Conservation (phyloP, 306 rosid genomes). For the Cicer chorassanicum region DNA sequence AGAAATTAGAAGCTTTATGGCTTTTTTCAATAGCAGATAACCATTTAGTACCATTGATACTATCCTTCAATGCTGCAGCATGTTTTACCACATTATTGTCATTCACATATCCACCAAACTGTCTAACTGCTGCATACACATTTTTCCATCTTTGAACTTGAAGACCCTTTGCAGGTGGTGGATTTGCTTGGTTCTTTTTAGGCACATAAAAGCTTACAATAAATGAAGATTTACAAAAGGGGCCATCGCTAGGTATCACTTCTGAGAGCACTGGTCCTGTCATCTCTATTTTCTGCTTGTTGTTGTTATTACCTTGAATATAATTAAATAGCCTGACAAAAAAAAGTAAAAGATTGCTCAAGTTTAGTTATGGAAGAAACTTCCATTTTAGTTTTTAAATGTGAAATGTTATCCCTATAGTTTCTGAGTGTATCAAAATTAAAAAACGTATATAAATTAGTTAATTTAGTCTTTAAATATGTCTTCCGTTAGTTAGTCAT, state of each 20-base stretch:
- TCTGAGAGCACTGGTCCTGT: constrained; percentile 75
- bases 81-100: constrained; percentile 60
- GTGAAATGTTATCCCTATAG: no score
- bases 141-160: constrained; percentile 67
- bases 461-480: no score
- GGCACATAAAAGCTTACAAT: constrained; percentile 83
- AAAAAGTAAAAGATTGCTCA: background rate
- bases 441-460: no score
- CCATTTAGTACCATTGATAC: constrained; percentile 71
- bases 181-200: constrained; percentile 72
- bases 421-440: no score
- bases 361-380: no score
- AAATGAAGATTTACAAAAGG: constrained; percentile 72
- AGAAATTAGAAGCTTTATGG: constrained; percentile 54
- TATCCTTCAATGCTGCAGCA: constrained; percentile 70
- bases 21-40: constrained; percentile 59
- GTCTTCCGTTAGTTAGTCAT: no score
- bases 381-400: no score
- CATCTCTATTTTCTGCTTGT: constrained; percentile 74
- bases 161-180: constrained; percentile 75
- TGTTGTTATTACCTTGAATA: constrained; percentile 76
- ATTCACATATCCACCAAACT: constrained; percentile 67
- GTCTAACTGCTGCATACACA: constrained; percentile 65
- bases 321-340: constrained; percentile 67
- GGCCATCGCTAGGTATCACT: constrained; percentile 74